Evolutionary conservation across 148 eudicot species (phyloP).

Genomic region (Suaeda aralocaspica): DNA sequence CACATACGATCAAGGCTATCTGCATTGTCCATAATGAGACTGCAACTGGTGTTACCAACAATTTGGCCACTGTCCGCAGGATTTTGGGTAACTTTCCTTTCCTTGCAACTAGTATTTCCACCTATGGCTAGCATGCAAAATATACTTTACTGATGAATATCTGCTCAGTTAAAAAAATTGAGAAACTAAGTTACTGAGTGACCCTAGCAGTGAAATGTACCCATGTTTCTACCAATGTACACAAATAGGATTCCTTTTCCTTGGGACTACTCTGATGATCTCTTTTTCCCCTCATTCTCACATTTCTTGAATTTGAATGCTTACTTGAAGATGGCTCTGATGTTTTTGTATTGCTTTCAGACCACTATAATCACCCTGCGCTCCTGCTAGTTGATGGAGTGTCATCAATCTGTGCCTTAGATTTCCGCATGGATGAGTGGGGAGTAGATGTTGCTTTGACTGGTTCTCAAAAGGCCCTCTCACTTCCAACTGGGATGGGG

Average conservation of each 20-base stretch:
- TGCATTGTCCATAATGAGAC: conserved; percentile 99
- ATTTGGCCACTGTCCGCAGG: conserved; percentile 82
- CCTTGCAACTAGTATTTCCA: no score
- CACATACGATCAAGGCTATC: conserved; percentile 87
- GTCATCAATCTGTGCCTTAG: conserved; percentile 94
- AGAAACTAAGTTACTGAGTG: neutral
- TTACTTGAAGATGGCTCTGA: conserved; percentile 6
- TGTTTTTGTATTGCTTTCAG: conserved; percentile 32
- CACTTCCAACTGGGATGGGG: conserved; percentile 95
- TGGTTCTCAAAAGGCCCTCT: conserved; percentile 98
- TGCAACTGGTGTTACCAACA: conserved; percentile 98
- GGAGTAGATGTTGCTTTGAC: conserved; percentile 94
- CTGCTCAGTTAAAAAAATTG: no score
- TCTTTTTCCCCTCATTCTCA: neutral
- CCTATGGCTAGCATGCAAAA: neutral
- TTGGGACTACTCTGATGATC: neutral
- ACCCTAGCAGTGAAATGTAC: neutral
- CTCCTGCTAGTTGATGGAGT: conserved; percentile 92
- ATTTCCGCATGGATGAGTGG: conserved; percentile 99
- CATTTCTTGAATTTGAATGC: neutral
- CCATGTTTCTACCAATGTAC: neutral
- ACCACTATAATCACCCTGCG: conserved; percentile 95
- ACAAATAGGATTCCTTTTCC: neutral
- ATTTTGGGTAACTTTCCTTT: conserved; percentile 55
- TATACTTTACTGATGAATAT: no score